phyloP scores from a whole-genome alignment of 192 early-diverging fungal species.

The Coemansia sp. region DNA sequence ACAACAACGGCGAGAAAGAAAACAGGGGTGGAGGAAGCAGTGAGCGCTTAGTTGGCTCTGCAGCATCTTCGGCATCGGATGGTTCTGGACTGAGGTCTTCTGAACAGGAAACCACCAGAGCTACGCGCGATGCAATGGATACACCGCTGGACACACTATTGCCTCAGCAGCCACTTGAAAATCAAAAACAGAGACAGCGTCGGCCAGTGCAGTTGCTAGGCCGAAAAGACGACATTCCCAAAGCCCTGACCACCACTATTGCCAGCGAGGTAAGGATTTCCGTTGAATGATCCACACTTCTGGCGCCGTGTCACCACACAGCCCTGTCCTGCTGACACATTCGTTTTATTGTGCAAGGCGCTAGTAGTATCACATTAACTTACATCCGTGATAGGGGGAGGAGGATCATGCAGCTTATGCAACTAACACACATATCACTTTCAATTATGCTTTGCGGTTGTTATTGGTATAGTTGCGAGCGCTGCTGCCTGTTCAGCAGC shows the following conservation, averaged over 20 bases:
- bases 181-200: constrained; percentile 6
- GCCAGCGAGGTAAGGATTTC: constrained; percentile 21
- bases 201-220: constrained; percentile 34
- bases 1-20: not conserved
- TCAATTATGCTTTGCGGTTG: not conserved
- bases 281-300: not conserved
- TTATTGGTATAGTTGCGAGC: constrained; percentile 65
- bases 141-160: constrained; percentile 14
- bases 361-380: not conserved
- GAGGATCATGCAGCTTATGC: not conserved
- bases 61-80: constrained; percentile 7
- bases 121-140: constrained; percentile 32
- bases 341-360: not conserved
- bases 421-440: not conserved
- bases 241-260: constrained; percentile 43
- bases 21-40: constrained; percentile 1
- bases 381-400: not conserved
- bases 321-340: not conserved
- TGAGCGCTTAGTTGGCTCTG: constrained; percentile 16
- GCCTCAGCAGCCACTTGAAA: not conserved
- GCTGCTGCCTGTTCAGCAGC: constrained; percentile 72
- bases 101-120: constrained; percentile 13
- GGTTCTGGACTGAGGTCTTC: not conserved
- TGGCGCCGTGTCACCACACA: not conserved
- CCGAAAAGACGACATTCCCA: constrained; percentile 36